phyloP scores from a whole-genome alignment of 73 alveolate species.

The Urostyla sp. region DNA sequence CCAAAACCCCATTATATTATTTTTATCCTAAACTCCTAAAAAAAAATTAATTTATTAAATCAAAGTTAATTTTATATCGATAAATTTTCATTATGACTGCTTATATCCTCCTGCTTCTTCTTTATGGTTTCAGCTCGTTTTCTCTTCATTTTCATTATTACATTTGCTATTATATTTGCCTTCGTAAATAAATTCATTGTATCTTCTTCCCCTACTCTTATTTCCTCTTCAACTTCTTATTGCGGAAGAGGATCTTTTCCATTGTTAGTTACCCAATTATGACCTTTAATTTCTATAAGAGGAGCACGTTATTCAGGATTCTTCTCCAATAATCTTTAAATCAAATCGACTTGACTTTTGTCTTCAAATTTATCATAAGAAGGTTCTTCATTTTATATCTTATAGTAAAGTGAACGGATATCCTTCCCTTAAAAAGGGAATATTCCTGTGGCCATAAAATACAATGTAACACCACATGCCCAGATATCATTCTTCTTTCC shows the following conservation, averaged over 20 bases:
- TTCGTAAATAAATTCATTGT: constrained; percentile 9
- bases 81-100: too few relatives aligned
- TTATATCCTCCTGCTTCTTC: too few relatives aligned
- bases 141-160: constrained; percentile 50
- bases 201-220: constrained; percentile 23
- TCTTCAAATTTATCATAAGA: not conserved
- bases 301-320: constrained; percentile 82
- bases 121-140: constrained; percentile 61
- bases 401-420: not conserved
- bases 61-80: too few relatives aligned
- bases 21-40: too few relatives aligned
- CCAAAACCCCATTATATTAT: too few relatives aligned
- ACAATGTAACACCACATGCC: constrained; percentile 71
- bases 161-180: constrained; percentile 28
- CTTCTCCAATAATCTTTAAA: constrained; percentile 69
- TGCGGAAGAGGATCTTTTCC: constrained; percentile 51
- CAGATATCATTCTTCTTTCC: constrained; percentile 66
- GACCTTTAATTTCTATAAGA: constrained; percentile 73
- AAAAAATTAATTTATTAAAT: too few relatives aligned
- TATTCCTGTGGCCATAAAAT: constrained; percentile 47
- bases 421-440: constrained; percentile 57
- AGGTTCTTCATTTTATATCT: constrained; percentile 34
- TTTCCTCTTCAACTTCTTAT: constrained; percentile 7
- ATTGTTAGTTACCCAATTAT: constrained; percentile 78
- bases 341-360: constrained; percentile 57